phyloP scores from a whole-genome alignment of 768 basidiomycete species.

The Termitomyces bulborhizus region DNA sequence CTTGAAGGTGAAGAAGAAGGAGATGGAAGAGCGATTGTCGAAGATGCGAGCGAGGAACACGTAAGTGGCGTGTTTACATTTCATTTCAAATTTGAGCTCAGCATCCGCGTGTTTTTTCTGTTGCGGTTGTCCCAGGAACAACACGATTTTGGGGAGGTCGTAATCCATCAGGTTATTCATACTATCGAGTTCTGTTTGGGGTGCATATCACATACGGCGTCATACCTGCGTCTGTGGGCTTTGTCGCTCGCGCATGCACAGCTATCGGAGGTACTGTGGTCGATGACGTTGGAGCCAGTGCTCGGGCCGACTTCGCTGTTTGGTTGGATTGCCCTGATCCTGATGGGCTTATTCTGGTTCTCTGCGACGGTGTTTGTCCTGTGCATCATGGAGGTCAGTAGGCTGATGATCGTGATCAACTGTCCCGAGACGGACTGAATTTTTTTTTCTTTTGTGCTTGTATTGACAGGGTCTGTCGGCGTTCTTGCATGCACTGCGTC shows the following conservation, averaged over 20 bases:
- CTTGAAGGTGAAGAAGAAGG: constrained; percentile 81
- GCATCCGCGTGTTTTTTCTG: background rate
- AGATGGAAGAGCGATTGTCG: constrained; percentile 65
- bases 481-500: constrained; percentile 91
- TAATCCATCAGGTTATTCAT: constrained; percentile 97
- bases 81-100: background rate
- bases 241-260: constrained; percentile 97
- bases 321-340: constrained; percentile 45
- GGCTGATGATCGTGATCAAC: constrained; percentile 22
- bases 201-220: constrained; percentile 96
- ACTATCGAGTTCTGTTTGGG: constrained; percentile 99
- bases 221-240: constrained; percentile 93
- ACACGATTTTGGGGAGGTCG: constrained; percentile 90
- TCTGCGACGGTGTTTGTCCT: constrained; percentile 66
- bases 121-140: constrained; percentile 44
- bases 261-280: constrained; percentile 89
- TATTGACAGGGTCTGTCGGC: constrained; percentile 77
- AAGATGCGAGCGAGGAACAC: constrained; percentile 66
- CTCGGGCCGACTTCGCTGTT: constrained; percentile 61
- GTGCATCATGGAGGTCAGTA: constrained; percentile 87
- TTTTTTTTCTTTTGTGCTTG: background rate
- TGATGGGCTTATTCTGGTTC: constrained; percentile 74
- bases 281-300: constrained; percentile 69
- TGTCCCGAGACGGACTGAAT: constrained; percentile 12
- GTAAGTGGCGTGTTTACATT: constrained; percentile 39